A percentile compares a stretch with the other conserved stretches of the same genome.
These are phyloP conservation scores for Jamesozyma rosinii DNA, from an alignment of 805 yeast genomes.

Conservation along the genomic window DNA sequence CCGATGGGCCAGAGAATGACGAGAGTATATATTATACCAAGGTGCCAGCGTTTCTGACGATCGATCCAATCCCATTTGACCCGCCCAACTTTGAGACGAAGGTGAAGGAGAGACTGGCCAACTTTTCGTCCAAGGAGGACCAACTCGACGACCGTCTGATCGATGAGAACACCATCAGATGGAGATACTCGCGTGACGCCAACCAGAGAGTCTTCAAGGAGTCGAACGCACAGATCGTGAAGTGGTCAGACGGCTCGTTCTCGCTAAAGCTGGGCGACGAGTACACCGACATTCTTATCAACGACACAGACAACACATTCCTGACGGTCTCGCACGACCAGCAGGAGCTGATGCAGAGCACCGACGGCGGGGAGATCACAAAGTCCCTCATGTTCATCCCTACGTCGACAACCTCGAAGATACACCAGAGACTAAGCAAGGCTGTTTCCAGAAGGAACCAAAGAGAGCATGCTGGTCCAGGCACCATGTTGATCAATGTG, in stretches of 20 bases:
- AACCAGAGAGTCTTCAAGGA: constrained; percentile 66
- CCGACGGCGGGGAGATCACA: constrained; percentile 54
- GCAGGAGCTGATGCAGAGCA: constrained; percentile 53
- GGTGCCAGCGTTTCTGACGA: constrained; percentile 72
- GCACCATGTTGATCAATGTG: constrained; percentile 34
- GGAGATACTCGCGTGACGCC: constrained; percentile 82
- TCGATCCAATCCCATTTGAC: constrained; percentile 83
- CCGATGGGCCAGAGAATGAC: constrained; percentile 26
- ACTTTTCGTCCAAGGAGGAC: constrained; percentile 33
- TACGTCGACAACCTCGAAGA: constrained; percentile 76
- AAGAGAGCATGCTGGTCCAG: constrained; percentile 31
- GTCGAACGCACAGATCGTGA: constrained; percentile 79
- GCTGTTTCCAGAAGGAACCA: constrained; percentile 42
- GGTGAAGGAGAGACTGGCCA: constrained; percentile 32
- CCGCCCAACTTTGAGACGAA: constrained; percentile 54
- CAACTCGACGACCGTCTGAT: constrained; percentile 54
- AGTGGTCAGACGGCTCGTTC: constrained; percentile 89
- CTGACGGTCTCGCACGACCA: constrained; percentile 63
- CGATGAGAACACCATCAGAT: constrained; percentile 80
- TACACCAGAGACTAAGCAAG: constrained; percentile 71
- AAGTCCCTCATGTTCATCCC: constrained; percentile 74
- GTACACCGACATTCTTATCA: constrained; percentile 65
- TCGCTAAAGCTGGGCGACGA: constrained; percentile 85
- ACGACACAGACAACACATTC: constrained; percentile 60
- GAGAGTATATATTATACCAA: constrained; percentile 42